Evolutionary conservation across 768 basidiomycete species (phyloP), one percentile per base, ranked within the genome.

Genomic region (Tubosaeta brunneosetosa): DNA sequence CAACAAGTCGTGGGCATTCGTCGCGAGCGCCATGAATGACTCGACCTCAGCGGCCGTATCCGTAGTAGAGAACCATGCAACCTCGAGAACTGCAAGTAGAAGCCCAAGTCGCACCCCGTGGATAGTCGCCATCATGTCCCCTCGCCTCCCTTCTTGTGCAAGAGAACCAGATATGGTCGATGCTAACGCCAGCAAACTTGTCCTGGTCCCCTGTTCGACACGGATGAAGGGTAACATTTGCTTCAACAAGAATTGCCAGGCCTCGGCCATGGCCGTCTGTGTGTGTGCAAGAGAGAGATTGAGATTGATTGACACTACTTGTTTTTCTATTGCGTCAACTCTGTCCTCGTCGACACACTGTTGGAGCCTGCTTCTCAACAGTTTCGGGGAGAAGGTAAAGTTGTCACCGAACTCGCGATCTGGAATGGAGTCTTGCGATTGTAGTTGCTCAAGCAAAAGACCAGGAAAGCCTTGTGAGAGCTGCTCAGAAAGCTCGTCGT

Each of bases 271-370:
- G 2, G 82, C 73, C 2, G 80, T 81, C 66, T 94, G 89, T 1
- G 88, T 78, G 60, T 95, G 87, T 19, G 88, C 75, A 36, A 97
- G 73, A 1, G 92, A 94, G 44, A 94, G 78, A 64, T 94, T 94
- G 58, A 93, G 77, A 67, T 97, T 97, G 66, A 94, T 82, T 1
- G 85, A 82, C 44, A 81, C 73, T 3, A 92, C 71, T 32, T 78
- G 76, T 45, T 77, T 81, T 57, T 88, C 80, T 13, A 82, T 71
- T 5, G 71, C 70, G 11, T 82, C 77, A 1, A 73, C 68, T 11
- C 68, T 71, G 6, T 79, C 73, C 12, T 73, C 69, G 2, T 67
- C 58, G 4, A 58, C 47, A 26, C 63, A 71, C 36, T 59, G 80
- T 31, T 77, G 77, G 43, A 90, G 71, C 16, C 88, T 79, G n/a